Percentiles rank a stretch among this genome's conserved stretches.
Evolutionary conservation across 2,329 filamentous ascomycete species (phyloP).

Genomic region (Ramichloridium luteum): DNA sequence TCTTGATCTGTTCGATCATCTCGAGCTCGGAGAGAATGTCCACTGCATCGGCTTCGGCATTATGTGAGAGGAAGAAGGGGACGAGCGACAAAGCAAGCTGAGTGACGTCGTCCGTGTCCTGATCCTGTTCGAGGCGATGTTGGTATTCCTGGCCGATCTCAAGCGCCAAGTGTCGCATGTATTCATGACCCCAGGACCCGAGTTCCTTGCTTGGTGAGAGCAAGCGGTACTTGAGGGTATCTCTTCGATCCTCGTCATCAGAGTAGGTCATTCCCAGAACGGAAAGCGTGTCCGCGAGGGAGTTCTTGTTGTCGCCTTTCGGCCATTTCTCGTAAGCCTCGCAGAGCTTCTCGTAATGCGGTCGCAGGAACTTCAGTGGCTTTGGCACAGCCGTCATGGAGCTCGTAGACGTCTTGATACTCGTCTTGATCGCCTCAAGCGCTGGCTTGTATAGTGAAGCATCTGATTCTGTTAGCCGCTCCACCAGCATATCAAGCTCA

Average conservation of each 20-base stretch:
- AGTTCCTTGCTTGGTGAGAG: conserved; percentile 85
- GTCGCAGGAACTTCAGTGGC: conserved; percentile 92
- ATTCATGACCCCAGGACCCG: conserved; percentile 96
- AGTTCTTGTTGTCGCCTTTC: conserved; percentile 69
- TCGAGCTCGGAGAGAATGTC: conserved; percentile 95
- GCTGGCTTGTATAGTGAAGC: conserved; percentile 79
- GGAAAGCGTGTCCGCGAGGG: conserved; percentile 87
- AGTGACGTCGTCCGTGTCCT: conserved; percentile 70
- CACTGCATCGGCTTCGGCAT: conserved; percentile 94
- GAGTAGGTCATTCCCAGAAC: conserved; percentile 99
- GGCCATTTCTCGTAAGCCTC: conserved; percentile 86
- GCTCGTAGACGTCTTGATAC: conserved; percentile 97
- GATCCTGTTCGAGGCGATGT: conserved; percentile 74
- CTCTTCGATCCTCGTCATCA: conserved; percentile 76
- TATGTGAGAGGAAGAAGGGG: conserved; percentile 91
- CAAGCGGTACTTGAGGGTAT: conserved; percentile 91
- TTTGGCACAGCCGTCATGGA: conserved; percentile 99
- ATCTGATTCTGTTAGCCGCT: conserved; percentile 83
- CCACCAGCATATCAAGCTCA: conserved; percentile 95
- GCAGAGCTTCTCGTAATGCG: conserved; percentile 83
- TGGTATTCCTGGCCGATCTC: conserved; percentile 93
- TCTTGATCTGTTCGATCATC: conserved; percentile 83
- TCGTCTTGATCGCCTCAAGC: conserved; percentile 91
- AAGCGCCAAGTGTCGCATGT: conserved; percentile 85
- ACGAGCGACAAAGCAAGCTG: conserved; percentile 76